Percentiles rank a stretch among this genome's conserved stretches.
phyloP scores from a whole-genome alignment of 495 filamentous ascomycete genomes.

The Lophium mytilinum region DNA sequence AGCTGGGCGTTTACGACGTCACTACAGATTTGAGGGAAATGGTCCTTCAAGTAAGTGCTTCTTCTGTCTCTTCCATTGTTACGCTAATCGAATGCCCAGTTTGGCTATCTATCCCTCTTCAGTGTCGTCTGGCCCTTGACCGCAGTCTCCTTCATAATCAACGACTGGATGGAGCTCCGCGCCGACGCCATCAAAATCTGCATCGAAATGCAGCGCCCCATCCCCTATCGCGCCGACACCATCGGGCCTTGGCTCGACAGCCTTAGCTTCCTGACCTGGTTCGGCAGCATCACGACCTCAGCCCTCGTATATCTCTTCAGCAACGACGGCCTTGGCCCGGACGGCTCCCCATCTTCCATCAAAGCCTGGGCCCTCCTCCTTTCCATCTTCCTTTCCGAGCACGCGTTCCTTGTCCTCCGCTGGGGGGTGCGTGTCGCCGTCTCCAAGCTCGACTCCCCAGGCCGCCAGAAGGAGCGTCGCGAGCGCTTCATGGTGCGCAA shows the following conservation, averaged over 20 bases:
- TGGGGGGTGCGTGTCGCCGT: constrained; percentile 62
- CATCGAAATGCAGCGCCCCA: constrained; percentile 77
- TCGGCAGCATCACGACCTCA: constrained; percentile 76
- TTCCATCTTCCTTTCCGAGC: constrained; percentile 81
- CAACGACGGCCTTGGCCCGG: constrained; percentile 50
- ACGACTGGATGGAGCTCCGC: constrained; percentile 94
- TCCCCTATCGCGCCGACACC: constrained; percentile 77
- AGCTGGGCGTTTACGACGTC: constrained; percentile 78
- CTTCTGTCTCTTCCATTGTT: neutral
- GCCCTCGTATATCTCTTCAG: constrained; percentile 85
- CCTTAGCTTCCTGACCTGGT: constrained; percentile 82
- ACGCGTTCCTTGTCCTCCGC: constrained; percentile 68
- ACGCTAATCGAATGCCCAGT: constrained; percentile 21
- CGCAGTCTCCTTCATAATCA: constrained; percentile 79
- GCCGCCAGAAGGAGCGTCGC: constrained; percentile 68
- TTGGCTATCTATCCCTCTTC: constrained; percentile 88
- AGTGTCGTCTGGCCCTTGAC: constrained; percentile 89
- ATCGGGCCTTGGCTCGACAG: constrained; percentile 93
- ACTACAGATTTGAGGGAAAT: constrained; percentile 86
- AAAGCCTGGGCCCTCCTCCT: constrained; percentile 73
- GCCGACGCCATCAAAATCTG: constrained; percentile 94
- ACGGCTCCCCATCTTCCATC: constrained; percentile 57
- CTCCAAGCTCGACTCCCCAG: constrained; percentile 73
- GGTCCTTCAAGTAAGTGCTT: constrained; percentile 66
- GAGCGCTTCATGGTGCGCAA: constrained; percentile 69